Base-by-base conservation (phyloP, 176 grass and related monocot genomes). In the Hordeum marinum region DNA sequence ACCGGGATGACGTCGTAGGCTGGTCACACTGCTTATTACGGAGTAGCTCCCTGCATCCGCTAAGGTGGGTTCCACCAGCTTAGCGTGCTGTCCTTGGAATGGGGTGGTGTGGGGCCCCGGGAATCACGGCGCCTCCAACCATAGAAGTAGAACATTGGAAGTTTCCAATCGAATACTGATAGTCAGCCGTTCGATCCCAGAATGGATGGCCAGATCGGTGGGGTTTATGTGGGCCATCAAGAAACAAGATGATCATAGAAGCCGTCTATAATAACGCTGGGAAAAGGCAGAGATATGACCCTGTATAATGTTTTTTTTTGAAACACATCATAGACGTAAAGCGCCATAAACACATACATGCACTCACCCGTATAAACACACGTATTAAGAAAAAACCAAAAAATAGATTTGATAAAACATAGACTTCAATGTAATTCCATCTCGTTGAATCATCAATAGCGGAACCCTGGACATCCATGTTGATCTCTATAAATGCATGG, bases 1-100 rank as follows among this genome's bases (percentile, higher is more conserved):
- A 34, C 48, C 59, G 31, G 18, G 85, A 54, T 70, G 66, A 89
- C 8, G 82, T 77, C 71, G 42, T 72, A 27, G 64, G 31, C 35
- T 5, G 68, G 71, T 57, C 18, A 40, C 61, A 68, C 77, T 34
- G 50, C 73, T 65, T 68, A 36, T 52, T 18, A 52, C 48, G 48
- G 48, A 45, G 71, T 75, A 27, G 45, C 76, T 78, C 52, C 52
- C 42, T 78, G 75, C 80, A 91, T 87, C 58, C 80, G 89, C 92
- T 89, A 92, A 82, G 87, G 87, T 92, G 81, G 89, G 84, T 20
- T 87, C 89, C 65, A 20, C 3, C 36, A 57, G 50, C 72, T 68
- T 55, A 42, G 72, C 62, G 74, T 57, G 34, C 37, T 58, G 34
- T 74, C 72, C 27, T 45, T 77, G 80, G 83, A 89, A 84, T 63